Conservation (phyloP, 257 asterid species). For the Rehmannia glutinosa region DNA sequence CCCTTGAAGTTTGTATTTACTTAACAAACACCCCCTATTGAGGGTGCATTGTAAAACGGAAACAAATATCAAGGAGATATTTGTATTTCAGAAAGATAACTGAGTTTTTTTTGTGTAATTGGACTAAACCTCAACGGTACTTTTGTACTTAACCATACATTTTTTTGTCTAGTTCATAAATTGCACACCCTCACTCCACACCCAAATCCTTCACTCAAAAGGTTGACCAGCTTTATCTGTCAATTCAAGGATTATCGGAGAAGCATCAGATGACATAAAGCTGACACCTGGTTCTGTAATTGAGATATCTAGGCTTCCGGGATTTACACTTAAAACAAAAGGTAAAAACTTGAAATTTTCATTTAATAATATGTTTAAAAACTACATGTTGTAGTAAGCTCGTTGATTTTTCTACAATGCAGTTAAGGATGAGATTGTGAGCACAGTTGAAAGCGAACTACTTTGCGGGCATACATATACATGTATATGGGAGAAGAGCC, state of each 20-base stretch:
- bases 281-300: constrained; percentile 60
- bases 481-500: constrained; percentile 73
- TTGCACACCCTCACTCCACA: too few species aligned
- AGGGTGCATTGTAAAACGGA: too few species aligned
- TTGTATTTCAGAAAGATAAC: too few species aligned
- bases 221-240: constrained; percentile 18
- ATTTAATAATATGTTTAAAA: too few species aligned
- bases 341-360: constrained; percentile 50
- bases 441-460: constrained; percentile 62
- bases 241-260: constrained; percentile 64
- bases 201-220: neutral
- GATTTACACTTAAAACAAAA: constrained; percentile 67
- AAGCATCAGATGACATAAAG: constrained; percentile 60
- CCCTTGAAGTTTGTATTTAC: too few species aligned
- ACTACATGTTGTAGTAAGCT: too few species aligned
- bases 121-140: too few species aligned
- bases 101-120: too few species aligned
- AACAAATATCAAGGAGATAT: too few species aligned
- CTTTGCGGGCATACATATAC: constrained; percentile 69
- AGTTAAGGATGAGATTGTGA: constrained; percentile 59
- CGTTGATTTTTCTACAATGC: constrained; percentile 25
- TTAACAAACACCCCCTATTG: too few species aligned
- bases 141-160: too few species aligned
- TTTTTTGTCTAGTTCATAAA: too few species aligned
- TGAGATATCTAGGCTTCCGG: constrained; percentile 74